Conservation (phyloP, 2,329 filamentous ascomycete species). For the Alternaria postmessia region DNA sequence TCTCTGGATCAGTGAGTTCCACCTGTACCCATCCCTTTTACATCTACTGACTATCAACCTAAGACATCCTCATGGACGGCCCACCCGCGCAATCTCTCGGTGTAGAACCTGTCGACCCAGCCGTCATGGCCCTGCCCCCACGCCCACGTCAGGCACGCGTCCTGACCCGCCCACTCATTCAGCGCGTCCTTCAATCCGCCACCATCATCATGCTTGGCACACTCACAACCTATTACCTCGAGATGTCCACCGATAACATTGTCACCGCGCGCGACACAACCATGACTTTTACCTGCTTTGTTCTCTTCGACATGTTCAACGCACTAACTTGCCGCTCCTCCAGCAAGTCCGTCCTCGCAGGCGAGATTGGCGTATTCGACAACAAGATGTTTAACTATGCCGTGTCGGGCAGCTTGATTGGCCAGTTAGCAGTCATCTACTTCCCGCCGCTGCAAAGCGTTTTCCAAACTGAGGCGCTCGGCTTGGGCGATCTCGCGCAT, state of each 20-base stretch:
- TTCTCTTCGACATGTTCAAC: slow-evolving; percentile 99
- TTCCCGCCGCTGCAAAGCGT: slow-evolving; percentile 91
- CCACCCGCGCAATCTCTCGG: slow-evolving; percentile 96
- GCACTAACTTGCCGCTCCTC: slow-evolving; percentile 92
- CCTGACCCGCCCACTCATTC: slow-evolving; percentile 82
- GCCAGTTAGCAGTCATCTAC: slow-evolving; percentile 92
- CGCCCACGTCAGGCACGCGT: slow-evolving; percentile 87
- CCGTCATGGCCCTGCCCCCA: slow-evolving; percentile 91
- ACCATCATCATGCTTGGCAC: slow-evolving; percentile 92
- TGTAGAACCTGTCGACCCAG: slow-evolving; percentile 91
- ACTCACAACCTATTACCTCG: slow-evolving; percentile 86
- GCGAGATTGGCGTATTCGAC: slow-evolving; percentile 81
- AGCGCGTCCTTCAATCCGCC: slow-evolving; percentile 86
- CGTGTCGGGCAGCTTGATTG: slow-evolving; percentile 81
- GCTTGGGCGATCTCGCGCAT: slow-evolving; percentile 74
- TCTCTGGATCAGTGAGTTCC: slow-evolving; percentile 92
- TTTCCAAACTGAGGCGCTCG: slow-evolving; percentile 92
- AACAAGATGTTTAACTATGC: slow-evolving; percentile 98
- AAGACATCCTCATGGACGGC: slow-evolving; percentile 99
- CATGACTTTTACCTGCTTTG: slow-evolving; percentile 99
- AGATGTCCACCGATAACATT: slow-evolving; percentile 83
- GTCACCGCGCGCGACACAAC: slow-evolving; percentile 95
- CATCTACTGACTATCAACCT: slow-evolving; percentile 24
- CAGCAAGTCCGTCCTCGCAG: slow-evolving; percentile 84
- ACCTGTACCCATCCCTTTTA: not conserved